Percentiles rank a stretch among this genome's conserved stretches.
Evolutionary conservation across 768 basidiomycete genomes (phyloP).

Genomic region (Mycena albidolilacea): DNA sequence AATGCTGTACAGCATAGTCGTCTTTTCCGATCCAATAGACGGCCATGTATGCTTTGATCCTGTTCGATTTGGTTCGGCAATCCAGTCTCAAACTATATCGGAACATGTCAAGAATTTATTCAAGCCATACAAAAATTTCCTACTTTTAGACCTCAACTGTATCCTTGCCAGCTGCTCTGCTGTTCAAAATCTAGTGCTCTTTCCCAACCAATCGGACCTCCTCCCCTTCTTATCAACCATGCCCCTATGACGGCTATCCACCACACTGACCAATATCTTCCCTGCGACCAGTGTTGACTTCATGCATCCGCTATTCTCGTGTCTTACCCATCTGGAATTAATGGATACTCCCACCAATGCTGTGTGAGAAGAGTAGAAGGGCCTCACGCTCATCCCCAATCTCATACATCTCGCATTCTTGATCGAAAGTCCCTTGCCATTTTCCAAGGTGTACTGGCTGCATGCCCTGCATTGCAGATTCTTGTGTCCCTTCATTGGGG

Average conservation of each 20-base stretch:
- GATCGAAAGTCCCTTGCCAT: too few species aligned
- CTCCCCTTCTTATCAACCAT: slow-evolving; percentile 2
- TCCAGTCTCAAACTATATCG: slow-evolving; percentile 6
- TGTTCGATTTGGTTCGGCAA: background rate
- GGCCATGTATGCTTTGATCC: background rate
- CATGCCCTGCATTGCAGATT: too few species aligned
- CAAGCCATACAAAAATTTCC: background rate
- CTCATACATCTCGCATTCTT: slow-evolving; percentile 16
- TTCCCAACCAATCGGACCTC: background rate
- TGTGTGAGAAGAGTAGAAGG: slow-evolving; percentile 6
- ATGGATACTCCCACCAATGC: too few species aligned
- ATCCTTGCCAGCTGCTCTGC: too few species aligned
- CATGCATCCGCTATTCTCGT: slow-evolving; percentile 3
- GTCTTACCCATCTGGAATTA: too few species aligned
- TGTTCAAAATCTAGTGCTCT: background rate
- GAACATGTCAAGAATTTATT: slow-evolving; percentile 7
- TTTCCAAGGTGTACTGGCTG: too few species aligned
- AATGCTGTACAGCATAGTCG: too few species aligned
- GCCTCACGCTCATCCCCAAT: slow-evolving; percentile 7
- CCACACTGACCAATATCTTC: background rate
- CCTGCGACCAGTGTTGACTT: background rate
- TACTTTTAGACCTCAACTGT: background rate
- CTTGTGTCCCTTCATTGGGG: too few species aligned
- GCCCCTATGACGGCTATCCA: slow-evolving; percentile 1
- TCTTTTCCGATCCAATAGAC: too few species aligned